Conservation (phyloP, 1,139 yeast genomes). For the Magnusiomyces sp. region DNA sequence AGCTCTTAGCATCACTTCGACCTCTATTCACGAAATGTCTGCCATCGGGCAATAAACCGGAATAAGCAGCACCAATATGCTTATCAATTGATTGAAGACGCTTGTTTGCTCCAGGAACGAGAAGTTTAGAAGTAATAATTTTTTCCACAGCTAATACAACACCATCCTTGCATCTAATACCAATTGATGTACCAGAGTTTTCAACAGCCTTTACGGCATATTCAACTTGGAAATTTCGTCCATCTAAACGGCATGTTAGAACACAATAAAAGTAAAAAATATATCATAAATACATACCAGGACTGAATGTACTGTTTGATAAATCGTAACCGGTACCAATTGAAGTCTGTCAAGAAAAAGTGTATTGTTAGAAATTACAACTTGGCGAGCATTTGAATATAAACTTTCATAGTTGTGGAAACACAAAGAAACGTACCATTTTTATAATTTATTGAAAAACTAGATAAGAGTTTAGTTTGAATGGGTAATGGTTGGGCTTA, state of each 20-base stretch:
- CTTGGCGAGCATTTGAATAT: not conserved
- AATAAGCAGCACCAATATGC: slow-evolving; percentile 83
- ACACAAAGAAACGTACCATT: not conserved
- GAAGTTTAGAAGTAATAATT: slow-evolving; percentile 72
- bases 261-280: not conserved
- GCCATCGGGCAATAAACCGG: slow-evolving; percentile 95
- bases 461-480: not conserved
- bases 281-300: slow-evolving; percentile 23
- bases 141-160: slow-evolving; percentile 95
- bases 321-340: slow-evolving; percentile 51
- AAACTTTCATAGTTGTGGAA: not conserved
- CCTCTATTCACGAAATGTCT: slow-evolving; percentile 88
- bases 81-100: slow-evolving; percentile 89
- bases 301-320: slow-evolving; percentile 75
- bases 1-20: slow-evolving; percentile 80
- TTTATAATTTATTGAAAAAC: not conserved
- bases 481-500: not conserved
- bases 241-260: slow-evolving; percentile 42
- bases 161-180: slow-evolving; percentile 87
- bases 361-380: not conserved
- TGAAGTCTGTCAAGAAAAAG: not conserved
- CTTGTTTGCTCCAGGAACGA: slow-evolving; percentile 82
- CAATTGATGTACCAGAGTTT: slow-evolving; percentile 92
- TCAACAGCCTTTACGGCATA: slow-evolving; percentile 97
- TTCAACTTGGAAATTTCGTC: slow-evolving; percentile 97